A percentile compares a stretch with the other conserved stretches of the same genome.
Conservation (phyloP, 129 eudicot species). For the Pittosporum tobira region DNA sequence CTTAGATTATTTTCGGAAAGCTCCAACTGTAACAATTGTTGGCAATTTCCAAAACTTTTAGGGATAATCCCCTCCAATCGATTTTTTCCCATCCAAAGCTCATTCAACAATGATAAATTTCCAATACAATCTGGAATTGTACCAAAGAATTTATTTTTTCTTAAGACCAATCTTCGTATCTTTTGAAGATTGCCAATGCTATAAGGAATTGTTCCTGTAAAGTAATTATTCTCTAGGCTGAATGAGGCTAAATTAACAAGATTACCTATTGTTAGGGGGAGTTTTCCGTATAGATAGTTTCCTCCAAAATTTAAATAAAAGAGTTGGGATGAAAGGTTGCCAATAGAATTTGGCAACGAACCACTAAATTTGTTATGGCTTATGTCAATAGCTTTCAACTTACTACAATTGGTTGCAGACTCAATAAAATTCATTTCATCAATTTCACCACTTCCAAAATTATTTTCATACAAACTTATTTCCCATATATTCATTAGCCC, state of each 20-base stretch:
- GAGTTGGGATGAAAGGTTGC: constrained; percentile 1
- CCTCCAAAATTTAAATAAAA: neutral
- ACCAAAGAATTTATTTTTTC: neutral
- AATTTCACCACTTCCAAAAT: neutral
- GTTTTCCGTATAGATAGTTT: neutral
- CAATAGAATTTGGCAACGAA: no score
- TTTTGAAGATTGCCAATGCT: neutral
- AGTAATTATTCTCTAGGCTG: neutral
- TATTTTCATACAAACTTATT: neutral
- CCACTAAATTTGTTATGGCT: neutral
- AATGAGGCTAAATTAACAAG: neutral
- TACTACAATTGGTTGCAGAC: neutral
- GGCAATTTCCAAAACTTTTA: neutral
- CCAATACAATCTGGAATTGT: neutral
- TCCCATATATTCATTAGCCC: neutral
- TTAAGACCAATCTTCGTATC: neutral
- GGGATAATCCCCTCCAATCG: constrained; percentile 1
- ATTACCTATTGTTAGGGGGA: neutral
- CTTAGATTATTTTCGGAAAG: constrained; percentile 4
- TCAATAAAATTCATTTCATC: neutral
- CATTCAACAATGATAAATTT: neutral
- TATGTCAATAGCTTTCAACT: neutral
- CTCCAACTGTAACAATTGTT: neutral
- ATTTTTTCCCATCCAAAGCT: neutral
- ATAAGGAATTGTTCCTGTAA: neutral